phyloP scores from a whole-genome alignment of 202 grass and related monocot species.

The Elaeis oleifera region DNA sequence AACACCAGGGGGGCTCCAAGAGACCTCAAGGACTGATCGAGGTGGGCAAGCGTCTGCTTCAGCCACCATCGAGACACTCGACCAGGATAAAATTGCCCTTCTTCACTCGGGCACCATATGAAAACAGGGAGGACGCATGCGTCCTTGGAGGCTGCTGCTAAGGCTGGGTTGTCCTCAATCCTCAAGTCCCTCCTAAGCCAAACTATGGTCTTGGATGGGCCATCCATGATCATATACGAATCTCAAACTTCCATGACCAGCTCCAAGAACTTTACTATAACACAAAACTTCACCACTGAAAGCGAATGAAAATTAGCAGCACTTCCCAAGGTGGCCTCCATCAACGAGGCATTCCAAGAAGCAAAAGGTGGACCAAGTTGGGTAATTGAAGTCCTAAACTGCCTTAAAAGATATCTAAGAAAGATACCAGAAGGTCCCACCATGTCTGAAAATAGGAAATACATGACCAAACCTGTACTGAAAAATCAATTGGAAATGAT shows the following conservation, averaged over 20 bases:
- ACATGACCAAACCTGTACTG: no score
- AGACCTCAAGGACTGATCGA: constrained; percentile 46
- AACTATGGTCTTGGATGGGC: constrained; percentile 49
- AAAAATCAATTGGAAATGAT: no score
- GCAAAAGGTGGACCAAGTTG: no score
- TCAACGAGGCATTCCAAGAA: no score
- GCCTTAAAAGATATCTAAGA: no score
- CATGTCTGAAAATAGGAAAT: no score
- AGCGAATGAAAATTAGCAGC: no score
- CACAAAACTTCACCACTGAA: no score
- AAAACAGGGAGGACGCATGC: constrained; percentile 68
- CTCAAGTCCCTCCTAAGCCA: constrained; percentile 96
- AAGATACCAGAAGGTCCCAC: no score
- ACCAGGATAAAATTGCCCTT: constrained; percentile 65
- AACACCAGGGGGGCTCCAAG: constrained; percentile 59
- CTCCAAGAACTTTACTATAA: no score
- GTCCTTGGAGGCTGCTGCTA: constrained; percentile 47
- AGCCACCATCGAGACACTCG: constrained; percentile 90
- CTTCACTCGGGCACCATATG: constrained; percentile 73
- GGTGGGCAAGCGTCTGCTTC: constrained; percentile 69
- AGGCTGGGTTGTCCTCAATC: constrained; percentile 85
- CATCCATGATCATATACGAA: constrained; percentile 31
- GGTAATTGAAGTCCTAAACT: no score
- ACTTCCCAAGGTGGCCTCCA: no score
- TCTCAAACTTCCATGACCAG: not conserved